Base-by-base conservation (phyloP, 257 asterid species). In the Lithospermum erythrorhizon region DNA sequence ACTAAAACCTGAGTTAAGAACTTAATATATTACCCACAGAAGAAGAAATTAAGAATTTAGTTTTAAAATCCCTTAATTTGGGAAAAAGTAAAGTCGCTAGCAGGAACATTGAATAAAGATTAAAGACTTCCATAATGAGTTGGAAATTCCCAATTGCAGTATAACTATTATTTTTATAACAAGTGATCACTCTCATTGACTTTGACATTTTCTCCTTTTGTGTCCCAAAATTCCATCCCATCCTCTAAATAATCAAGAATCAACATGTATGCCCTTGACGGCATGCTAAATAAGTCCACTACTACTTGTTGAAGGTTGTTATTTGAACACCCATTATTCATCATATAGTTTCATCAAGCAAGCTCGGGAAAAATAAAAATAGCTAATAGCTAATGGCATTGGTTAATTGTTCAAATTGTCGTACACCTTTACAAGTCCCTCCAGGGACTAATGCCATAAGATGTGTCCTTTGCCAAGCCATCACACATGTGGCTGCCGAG, bases 391-490 rank as follows among this genome's bases (percentile, higher is more conserved):
- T 29, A 20, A 68, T 61, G 68, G 82, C 82, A 89, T 71, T 82
- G 82, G 87, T 88, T 1, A 78, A 91, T 71, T 91, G 98, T 64
- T 82, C 93, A 68, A 67, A 70, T 79, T 91, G 98, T 77, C 85
- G 25, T 29, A 86, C 95, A 16, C 74, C 93, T 9, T 80, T 91
- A 52, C 90, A 86, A 77, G 86, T 91, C 64, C 96, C 98, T 22
- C 72, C 79, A 17, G 89, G 95, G n/a, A 93, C 93, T 64, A 57
- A 67, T 67, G 77, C 98, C 65, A 83, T 91, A 68, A 84, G 95
- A 51, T 91, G 98, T 70, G 88, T 81, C 51, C 4, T 87, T 55
- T 91, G 98, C 75, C 84, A 73, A 0, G 96, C 95, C 68, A 49
- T 91, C 72, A 91, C 95, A 57, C 83, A 59, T 51, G 63, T 90